A percentile compares a stretch with the other conserved stretches of the same genome.
phyloP scores from a whole-genome alignment of 805 yeast genomes.

The Candida nitratophila region DNA sequence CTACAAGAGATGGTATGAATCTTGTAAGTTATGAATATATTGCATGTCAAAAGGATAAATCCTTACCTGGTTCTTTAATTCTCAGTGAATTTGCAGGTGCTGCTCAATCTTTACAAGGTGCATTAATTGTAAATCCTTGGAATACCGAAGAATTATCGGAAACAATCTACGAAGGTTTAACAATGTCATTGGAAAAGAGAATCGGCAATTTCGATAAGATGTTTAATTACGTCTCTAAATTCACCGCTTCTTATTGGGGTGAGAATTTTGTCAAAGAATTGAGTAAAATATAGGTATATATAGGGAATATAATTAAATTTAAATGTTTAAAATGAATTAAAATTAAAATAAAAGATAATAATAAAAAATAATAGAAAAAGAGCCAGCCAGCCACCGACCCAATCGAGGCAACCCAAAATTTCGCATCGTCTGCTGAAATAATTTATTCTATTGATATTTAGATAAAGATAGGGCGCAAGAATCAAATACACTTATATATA shows the following conservation, averaged over 20 bases:
- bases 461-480: too few species aligned
- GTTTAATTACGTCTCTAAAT: slow-evolving; percentile 83
- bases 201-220: slow-evolving; percentile 73
- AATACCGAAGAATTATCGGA: slow-evolving; percentile 89
- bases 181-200: slow-evolving; percentile 77
- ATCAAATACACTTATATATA: too few species aligned
- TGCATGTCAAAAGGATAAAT: slow-evolving; percentile 72
- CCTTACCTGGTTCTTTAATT: slow-evolving; percentile 78
- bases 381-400: neutral
- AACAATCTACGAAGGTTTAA: slow-evolving; percentile 79
- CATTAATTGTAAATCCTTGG: slow-evolving; percentile 95
- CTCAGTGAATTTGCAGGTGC: slow-evolving; percentile 97
- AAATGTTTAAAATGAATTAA: neutral
- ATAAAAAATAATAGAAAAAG: neutral
- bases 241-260: slow-evolving; percentile 96
- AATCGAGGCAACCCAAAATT: too few species aligned
- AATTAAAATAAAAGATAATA: neutral
- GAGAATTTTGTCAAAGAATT: slow-evolving; percentile 90
- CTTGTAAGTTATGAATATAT: slow-evolving; percentile 93
- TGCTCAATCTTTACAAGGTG: slow-evolving; percentile 96
- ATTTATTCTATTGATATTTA: too few species aligned
- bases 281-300: slow-evolving; percentile 14
- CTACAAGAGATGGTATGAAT: slow-evolving; percentile 98
- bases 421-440: too few species aligned
- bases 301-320: slow-evolving; percentile 24